Percentiles rank a stretch among this genome's conserved stretches.
Evolutionary conservation across 1,284 basidiomycete genomes (phyloP).

Genomic region (Ganoderma boninense): DNA sequence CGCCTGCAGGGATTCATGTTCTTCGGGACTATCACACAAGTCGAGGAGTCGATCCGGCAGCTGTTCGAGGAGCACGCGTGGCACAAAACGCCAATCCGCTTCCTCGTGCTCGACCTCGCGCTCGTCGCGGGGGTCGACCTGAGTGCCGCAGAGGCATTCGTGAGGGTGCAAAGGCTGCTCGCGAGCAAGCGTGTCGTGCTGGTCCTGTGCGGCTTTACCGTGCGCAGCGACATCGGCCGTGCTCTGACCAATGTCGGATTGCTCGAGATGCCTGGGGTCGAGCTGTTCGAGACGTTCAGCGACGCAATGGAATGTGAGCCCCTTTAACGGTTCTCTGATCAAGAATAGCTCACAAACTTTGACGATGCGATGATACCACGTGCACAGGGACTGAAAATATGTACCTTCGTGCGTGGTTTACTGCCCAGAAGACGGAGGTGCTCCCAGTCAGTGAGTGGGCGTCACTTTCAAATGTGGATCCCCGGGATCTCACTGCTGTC

Average conservation of each 20-base stretch:
- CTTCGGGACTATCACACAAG: constrained; percentile 93
- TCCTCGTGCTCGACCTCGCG: constrained; percentile 88
- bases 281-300: constrained; percentile 86
- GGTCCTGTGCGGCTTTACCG: constrained; percentile 87
- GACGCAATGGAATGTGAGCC: constrained; percentile 91
- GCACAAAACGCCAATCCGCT: constrained; percentile 85
- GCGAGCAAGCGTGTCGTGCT: constrained; percentile 81
- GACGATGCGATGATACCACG: not conserved
- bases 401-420: constrained; percentile 82
- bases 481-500: not conserved
- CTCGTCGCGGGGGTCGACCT: constrained; percentile 93
- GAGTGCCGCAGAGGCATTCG: constrained; percentile 94
- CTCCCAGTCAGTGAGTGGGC: constrained; percentile 45
- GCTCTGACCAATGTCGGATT: constrained; percentile 82
- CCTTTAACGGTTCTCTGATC: not conserved
- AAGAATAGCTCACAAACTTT: not conserved
- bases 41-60: constrained; percentile 83
- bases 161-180: constrained; percentile 88
- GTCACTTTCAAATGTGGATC: not conserved
- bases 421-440: constrained; percentile 64
- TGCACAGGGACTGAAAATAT: constrained; percentile 86
- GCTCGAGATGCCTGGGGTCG: constrained; percentile 79
- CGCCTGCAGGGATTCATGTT: constrained; percentile 95
- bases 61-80: constrained; percentile 82
- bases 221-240: constrained; percentile 70